Evolutionary conservation across 1,284 basidiomycete species (phyloP), one percentile per base, ranked within the genome.

Genomic region (Athelia sp.): DNA sequence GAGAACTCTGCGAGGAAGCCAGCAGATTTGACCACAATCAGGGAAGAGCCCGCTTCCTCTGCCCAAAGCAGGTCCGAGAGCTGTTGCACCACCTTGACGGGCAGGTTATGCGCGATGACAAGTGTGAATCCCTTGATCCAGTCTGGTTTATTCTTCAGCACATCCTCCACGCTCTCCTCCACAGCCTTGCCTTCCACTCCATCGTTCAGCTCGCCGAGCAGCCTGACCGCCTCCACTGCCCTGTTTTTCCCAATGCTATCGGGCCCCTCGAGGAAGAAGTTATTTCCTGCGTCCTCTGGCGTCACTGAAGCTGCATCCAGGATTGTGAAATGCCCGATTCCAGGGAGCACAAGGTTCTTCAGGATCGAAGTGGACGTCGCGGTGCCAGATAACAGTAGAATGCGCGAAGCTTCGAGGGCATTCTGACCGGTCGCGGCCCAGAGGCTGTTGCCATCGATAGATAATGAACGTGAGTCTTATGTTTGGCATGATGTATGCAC

Each of bases 311-410:
- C 65, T 42, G 78, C 67, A 57, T 96, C 93, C 50, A 96, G 76
- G 64, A 99, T 79, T 40, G 93, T 92, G 64, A 98, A 96, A 62
- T 88, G 80, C 18, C 94, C 91, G 53, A 98, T 83, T 17, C 96
- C 96, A 3, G 96, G 95, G 10, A 98, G 81, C 26, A 98, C 92
- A 53, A 98, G 84, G 64, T 98, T 98, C 76, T 98, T 98, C 56
- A 98, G 77, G 53, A 92, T 82, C 50, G 90, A 87, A 24, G 90
- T 88, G 1, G 89, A 84, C 1, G 93, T 89, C 1, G 91, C 89
- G 36, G 85, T 84, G 4, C 76, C 85, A 24, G 87, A 88, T 46
- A 97, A 66, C 54, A 97, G 82, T 21, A 98, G 79, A 44, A 98
- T 76, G 48, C 87, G 80, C 8, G 93, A 81, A 2, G 82, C 78